These are phyloP conservation scores for Penicillium coprophilum DNA, from an alignment of 495 filamentous ascomycete species.

Conservation along the genomic window DNA sequence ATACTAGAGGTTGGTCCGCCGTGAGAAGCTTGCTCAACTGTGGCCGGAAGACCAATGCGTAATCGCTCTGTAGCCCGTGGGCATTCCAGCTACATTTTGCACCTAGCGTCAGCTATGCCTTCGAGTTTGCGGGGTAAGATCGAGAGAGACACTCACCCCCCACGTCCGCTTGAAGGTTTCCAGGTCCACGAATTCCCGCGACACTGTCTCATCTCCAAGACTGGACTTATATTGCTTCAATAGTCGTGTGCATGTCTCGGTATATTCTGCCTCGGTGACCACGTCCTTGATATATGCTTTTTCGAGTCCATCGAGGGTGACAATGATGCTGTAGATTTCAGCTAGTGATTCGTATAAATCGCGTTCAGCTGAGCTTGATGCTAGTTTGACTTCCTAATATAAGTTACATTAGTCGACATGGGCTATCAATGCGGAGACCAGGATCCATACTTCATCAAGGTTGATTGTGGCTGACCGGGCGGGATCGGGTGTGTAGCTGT, in stretches of 20 bases:
- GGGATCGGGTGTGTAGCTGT: slow-evolving; percentile 82
- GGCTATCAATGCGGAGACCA: slow-evolving; percentile 8
- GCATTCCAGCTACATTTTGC: slow-evolving; percentile 71
- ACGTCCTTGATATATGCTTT: slow-evolving; percentile 97
- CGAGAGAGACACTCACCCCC: slow-evolving; percentile 61
- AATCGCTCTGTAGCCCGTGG: slow-evolving; percentile 91
- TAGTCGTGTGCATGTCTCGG: slow-evolving; percentile 87
- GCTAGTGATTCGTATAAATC: slow-evolving; percentile 95
- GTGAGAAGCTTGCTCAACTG: slow-evolving; percentile 56
- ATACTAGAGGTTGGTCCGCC: slow-evolving; percentile 39
- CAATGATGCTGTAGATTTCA: slow-evolving; percentile 95
- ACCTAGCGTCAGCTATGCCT: slow-evolving; percentile 10
- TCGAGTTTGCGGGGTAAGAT: neutral
- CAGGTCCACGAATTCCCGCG: slow-evolving; percentile 76
- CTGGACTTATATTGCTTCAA: slow-evolving; percentile 97
- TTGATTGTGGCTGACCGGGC: slow-evolving; percentile 83
- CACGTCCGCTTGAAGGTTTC: slow-evolving; percentile 93
- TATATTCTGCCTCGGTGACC: slow-evolving; percentile 87
- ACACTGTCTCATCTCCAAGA: slow-evolving; percentile 80
- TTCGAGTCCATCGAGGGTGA: slow-evolving; percentile 92
- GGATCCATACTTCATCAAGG: slow-evolving; percentile 72
- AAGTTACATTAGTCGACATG: slow-evolving; percentile 22
- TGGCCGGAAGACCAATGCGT: slow-evolving; percentile 78
- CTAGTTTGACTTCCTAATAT: slow-evolving; percentile 84
- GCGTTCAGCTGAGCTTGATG: slow-evolving; percentile 78